A percentile compares a stretch with the other conserved stretches of the same genome.
Evolutionary conservation across 192 early-diverging fungal species (phyloP).

Genomic region (Haplosporangium gracile): DNA sequence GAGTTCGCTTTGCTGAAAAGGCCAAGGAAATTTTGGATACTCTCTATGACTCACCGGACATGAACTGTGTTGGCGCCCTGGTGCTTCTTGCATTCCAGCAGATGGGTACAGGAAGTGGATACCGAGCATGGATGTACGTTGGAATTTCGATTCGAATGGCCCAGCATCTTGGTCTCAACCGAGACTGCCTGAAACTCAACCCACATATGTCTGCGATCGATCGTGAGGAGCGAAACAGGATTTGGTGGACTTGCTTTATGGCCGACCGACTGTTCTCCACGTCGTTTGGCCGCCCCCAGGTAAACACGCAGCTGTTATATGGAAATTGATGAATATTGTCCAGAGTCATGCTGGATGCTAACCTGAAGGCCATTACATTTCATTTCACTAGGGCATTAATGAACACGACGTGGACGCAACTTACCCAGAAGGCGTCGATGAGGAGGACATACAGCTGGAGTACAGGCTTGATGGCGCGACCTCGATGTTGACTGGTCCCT

Average conservation of each 20-base stretch:
- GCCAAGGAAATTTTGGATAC: slow-evolving; percentile 79
- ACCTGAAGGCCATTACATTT: background rate
- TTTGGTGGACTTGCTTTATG: slow-evolving; percentile 85
- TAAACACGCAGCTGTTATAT: slow-evolving; percentile 22
- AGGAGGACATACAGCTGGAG: slow-evolving; percentile 39
- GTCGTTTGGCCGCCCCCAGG: slow-evolving; percentile 74
- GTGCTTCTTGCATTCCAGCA: slow-evolving; percentile 76
- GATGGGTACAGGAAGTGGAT: slow-evolving; percentile 73
- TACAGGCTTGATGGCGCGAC: slow-evolving; percentile 30
- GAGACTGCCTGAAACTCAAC: slow-evolving; percentile 60
- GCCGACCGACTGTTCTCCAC: slow-evolving; percentile 76
- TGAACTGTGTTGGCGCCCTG: slow-evolving; percentile 75
- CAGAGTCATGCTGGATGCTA: too few species aligned
- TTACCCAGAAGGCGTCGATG: slow-evolving; percentile 60
- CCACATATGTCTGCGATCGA: slow-evolving; percentile 54
- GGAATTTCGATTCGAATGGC: slow-evolving; percentile 69
- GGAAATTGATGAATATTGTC: too few species aligned
- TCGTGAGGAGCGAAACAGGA: slow-evolving; percentile 71
- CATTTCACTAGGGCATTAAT: slow-evolving; percentile 55
- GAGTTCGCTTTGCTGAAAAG: slow-evolving; percentile 71
- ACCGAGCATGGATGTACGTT: slow-evolving; percentile 78
- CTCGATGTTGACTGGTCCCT: slow-evolving; percentile 32
- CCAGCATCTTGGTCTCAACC: slow-evolving; percentile 70
- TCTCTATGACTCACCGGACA: slow-evolving; percentile 68
- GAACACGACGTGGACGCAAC: slow-evolving; percentile 71